A percentile compares a stretch with the other conserved stretches of the same genome.
phyloP scores from a whole-genome alignment of 2,329 filamentous ascomycete species.

The Gaeumannomyces tritici region DNA sequence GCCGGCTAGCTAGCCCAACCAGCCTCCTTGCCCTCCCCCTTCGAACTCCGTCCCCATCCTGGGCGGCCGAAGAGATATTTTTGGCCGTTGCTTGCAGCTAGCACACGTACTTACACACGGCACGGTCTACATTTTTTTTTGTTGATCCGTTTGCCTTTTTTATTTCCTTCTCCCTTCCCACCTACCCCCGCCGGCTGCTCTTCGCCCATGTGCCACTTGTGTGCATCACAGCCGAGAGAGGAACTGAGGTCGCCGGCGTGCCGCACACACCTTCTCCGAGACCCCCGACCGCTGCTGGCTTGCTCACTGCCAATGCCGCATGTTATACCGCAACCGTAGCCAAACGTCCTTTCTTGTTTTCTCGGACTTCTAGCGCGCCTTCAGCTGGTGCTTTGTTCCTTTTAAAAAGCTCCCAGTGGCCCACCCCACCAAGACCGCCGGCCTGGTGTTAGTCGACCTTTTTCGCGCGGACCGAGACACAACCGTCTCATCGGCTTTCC shows the following conservation, averaged over 20 bases:
- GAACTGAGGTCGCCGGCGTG: not conserved
- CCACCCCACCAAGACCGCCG: not conserved
- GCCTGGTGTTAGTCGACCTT: not conserved
- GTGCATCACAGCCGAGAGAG: not conserved
- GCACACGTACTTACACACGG: not conserved
- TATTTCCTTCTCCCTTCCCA: not conserved
- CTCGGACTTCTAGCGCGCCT: not conserved
- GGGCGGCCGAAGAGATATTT: not conserved
- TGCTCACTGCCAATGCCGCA: not conserved
- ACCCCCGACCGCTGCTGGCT: not conserved
- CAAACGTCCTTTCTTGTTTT: no score
- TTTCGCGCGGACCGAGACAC: not conserved
- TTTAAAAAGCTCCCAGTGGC: not conserved
- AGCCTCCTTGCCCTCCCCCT: not conserved
- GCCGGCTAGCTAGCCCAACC: no score
- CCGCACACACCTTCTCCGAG: not conserved
- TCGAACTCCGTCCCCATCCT: not conserved
- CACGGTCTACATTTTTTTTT: not conserved
- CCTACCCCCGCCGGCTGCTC: no score
- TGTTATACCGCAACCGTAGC: not conserved
- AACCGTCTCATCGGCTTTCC: not conserved
- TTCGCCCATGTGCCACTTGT: not conserved
- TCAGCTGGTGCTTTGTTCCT: not conserved
- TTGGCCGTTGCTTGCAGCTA: not conserved
- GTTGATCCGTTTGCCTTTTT: not conserved